Evolutionary conservation across 257 asterid genomes (phyloP), one percentile per base, ranked within the genome.

Genomic region (Nicotiana tomentosiformis): DNA sequence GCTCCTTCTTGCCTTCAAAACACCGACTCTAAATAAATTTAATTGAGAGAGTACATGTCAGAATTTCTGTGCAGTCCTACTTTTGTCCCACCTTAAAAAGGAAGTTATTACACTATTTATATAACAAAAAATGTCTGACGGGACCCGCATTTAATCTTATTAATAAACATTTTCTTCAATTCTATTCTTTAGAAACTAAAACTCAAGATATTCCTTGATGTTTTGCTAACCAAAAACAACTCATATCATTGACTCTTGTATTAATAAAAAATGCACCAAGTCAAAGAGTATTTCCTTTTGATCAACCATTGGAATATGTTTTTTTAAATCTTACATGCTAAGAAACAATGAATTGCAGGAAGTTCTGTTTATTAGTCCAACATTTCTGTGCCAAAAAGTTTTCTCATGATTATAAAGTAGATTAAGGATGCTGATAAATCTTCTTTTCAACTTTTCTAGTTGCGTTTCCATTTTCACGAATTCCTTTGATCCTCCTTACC

Each of bases 301-400:
- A 26, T 26, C 18, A 64, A 64, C 37, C 69, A 5, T 4, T 29
- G 18, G 69, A 26, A 64, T 64, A 12, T 26, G 78, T 64, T 74
- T 83, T 87, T 53, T 85, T 37, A 82, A 88, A 82, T 83, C n/a
- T 20, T 79, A 46, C 55, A 62, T 78, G 46, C 15, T 66, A 67
- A 20, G 37, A 37, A 8, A 33, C 33, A 11, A 46, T 39, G 17
- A 68, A 26, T 66, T n/a, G 35, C 69, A 26, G 69, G 69, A 26
- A 20, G 30, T 64, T 64, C 18, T 11, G 17, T 64, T 10, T 23
- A 23, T 23, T 61, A 61, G 2, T 62, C 68, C 68, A 58, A 58
- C 29, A 62, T 62, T 62, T 62, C 35, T 62, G 35, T 62, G 68
- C 7, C 5, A 23, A 62, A 26, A 62, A 5, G 7, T 10, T 12